phyloP scores from a whole-genome alignment of 768 basidiomycete genomes.

The Arthromyces matolae region DNA sequence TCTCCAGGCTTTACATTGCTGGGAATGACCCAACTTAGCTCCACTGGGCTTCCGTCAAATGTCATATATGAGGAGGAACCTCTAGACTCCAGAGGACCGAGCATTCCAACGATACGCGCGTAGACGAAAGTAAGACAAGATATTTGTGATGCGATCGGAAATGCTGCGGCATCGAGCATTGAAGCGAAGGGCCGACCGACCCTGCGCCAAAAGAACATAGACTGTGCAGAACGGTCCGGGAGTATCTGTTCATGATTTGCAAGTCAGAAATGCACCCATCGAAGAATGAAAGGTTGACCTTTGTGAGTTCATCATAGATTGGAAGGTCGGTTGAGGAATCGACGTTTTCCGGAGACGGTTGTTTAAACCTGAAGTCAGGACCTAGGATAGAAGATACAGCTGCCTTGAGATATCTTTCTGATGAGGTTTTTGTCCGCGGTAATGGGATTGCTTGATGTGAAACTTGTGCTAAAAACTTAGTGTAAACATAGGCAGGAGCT shows the following conservation, averaged over 20 bases:
- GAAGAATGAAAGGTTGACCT: slow-evolving; percentile 10
- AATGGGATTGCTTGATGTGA: background rate
- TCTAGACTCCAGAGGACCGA: slow-evolving; percentile 22
- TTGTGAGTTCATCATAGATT: slow-evolving; percentile 17
- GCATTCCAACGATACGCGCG: slow-evolving; percentile 26
- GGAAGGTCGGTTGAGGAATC: slow-evolving; percentile 10
- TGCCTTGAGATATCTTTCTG: slow-evolving; percentile 6
- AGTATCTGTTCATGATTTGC: slow-evolving; percentile 10
- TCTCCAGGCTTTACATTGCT: slow-evolving; percentile 14
- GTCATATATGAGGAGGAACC: slow-evolving; percentile 28
- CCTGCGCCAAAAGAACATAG: slow-evolving; percentile 25
- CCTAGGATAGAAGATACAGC: slow-evolving; percentile 13
- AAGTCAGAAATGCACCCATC: background rate
- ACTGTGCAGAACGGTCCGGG: slow-evolving; percentile 15
- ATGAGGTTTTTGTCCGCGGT: background rate
- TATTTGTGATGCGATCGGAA: slow-evolving; percentile 22
- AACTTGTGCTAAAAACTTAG: slow-evolving; percentile 12
- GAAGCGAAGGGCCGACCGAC: slow-evolving; percentile 25
- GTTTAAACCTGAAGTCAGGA: slow-evolving; percentile 13
- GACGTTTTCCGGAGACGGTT: background rate
- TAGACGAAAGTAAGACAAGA: slow-evolving; percentile 29
- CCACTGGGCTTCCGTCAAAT: slow-evolving; percentile 29
- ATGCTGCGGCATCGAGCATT: slow-evolving; percentile 27
- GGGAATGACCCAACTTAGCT: slow-evolving; percentile 31
- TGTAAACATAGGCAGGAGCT: background rate